Conservation (phyloP, 371 early-diverging fungal species). For the Blakeslea trispora region DNA sequence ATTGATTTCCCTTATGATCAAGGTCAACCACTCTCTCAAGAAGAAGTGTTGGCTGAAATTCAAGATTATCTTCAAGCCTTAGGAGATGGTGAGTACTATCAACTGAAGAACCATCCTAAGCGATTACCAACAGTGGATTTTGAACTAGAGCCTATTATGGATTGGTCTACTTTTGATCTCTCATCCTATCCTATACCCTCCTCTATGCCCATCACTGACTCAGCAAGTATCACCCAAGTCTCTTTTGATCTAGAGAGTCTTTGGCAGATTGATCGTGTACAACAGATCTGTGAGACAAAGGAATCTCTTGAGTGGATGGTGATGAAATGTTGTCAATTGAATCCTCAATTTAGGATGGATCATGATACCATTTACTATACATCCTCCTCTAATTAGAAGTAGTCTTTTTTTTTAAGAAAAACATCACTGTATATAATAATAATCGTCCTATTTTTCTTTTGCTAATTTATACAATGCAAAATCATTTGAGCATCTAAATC, state of each 20-base stretch:
- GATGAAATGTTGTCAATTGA: no score
- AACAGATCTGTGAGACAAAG: neutral
- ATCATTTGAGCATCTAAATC: conserved; percentile 25
- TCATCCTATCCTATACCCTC: neutral
- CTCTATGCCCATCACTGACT: neutral
- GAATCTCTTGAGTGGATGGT: neutral
- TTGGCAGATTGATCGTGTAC: no score
- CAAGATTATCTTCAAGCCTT: conserved; percentile 22
- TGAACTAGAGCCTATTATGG: neutral
- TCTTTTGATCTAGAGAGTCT: no score
- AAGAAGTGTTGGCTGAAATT: conserved; percentile 21
- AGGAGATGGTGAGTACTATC: conserved; percentile 24
- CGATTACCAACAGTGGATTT: no score
- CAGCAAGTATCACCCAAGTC: no score
- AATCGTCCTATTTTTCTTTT: conserved; percentile 30
- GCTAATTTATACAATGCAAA: conserved; percentile 31
- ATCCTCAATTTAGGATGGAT: no score
- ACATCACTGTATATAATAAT: no score
- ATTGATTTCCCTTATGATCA: conserved; percentile 43
- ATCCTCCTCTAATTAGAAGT: no score
- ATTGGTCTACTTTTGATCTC: neutral
- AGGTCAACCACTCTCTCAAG: conserved; percentile 20
- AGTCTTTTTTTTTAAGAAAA: no score
- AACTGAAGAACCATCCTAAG: neutral
- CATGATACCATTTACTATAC: no score